These are phyloP conservation scores for Colletotrichum tabaci DNA, from an alignment of 2,329 filamentous ascomycete species.

Conservation along the genomic window DNA sequence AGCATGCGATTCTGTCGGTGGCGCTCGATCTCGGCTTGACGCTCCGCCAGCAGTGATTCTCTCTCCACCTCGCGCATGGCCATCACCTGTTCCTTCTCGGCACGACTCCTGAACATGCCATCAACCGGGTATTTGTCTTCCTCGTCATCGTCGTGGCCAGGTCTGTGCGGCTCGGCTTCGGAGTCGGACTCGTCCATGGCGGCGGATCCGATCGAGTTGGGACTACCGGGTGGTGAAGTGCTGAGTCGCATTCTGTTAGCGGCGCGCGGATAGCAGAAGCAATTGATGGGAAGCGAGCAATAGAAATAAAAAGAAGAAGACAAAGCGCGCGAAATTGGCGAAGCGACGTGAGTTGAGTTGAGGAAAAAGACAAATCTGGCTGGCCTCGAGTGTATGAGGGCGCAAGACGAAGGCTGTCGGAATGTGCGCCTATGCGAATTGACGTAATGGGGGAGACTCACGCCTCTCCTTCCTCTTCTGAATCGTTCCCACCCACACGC, in stretches of 20 bases:
- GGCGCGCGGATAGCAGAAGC: neutral
- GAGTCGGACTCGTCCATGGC: slow-evolving; percentile 93
- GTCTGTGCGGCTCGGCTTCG: slow-evolving; percentile 61
- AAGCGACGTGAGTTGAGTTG: neutral
- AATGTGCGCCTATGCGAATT: slow-evolving; percentile 1
- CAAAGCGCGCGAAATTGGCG: neutral
- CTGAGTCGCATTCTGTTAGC: slow-evolving; percentile 58
- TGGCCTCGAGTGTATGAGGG: neutral
- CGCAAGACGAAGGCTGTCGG: neutral
- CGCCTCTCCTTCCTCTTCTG: slow-evolving; percentile 87
- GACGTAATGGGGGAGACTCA: slow-evolving; percentile 66
- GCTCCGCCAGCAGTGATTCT: slow-evolving; percentile 90
- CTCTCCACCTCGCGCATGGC: slow-evolving; percentile 90
- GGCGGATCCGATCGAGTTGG: slow-evolving; percentile 83
- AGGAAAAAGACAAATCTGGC: neutral
- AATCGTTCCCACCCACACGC: slow-evolving; percentile 72
- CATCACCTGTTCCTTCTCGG: slow-evolving; percentile 85
- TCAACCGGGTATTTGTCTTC: slow-evolving; percentile 87
- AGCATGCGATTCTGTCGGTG: slow-evolving; percentile 87
- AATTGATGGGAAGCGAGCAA: neutral
- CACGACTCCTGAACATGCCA: slow-evolving; percentile 82
- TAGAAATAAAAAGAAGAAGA: too few relatives aligned
- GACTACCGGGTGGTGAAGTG: slow-evolving; percentile 78
- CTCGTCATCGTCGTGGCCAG: slow-evolving; percentile 66
- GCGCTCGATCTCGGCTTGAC: slow-evolving; percentile 85